phyloP scores from a whole-genome alignment of 192 early-diverging fungal species.

The Linnemannia elongata region DNA sequence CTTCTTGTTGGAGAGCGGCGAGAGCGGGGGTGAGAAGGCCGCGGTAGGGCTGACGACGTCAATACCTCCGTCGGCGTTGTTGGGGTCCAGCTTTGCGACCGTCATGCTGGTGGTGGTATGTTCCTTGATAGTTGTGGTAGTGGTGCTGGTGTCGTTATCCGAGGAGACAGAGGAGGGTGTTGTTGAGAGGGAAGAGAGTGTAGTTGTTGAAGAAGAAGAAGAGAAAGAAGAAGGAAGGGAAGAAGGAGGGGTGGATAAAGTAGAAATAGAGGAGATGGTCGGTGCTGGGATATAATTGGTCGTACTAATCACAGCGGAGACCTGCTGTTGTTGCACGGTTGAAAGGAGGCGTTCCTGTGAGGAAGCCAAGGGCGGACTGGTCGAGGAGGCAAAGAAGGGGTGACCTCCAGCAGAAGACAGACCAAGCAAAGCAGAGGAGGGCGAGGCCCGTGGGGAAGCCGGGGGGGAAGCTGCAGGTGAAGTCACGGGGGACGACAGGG shows the following conservation, averaged over 20 bases:
- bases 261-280: slow-evolving; percentile 1
- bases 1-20: slow-evolving; percentile 21
- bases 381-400: neutral
- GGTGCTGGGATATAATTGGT: slow-evolving; percentile 7
- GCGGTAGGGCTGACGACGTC: neutral
- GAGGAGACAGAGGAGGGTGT: neutral
- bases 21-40: slow-evolving; percentile 2
- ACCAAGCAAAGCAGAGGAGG: neutral
- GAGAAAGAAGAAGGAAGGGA: slow-evolving; percentile 16
- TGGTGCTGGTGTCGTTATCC: neutral
- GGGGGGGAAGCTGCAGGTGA: neutral
- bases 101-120: slow-evolving; percentile 23
- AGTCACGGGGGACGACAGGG: slow-evolving; percentile 10
- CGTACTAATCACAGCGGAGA: no score
- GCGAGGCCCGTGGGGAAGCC: neutral
- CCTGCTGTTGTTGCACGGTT: neutral
- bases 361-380: neutral
- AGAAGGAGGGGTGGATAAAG: neutral
- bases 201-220: slow-evolving; percentile 12
- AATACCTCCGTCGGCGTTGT: neutral
- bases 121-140: neutral
- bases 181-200: slow-evolving; percentile 7
- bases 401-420: neutral
- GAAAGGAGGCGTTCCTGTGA: neutral
- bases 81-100: slow-evolving; percentile 34